These are phyloP conservation scores for Penicillium brasilianum DNA, from an alignment of 2,329 filamentous ascomycete genomes.

Conservation along the genomic window DNA sequence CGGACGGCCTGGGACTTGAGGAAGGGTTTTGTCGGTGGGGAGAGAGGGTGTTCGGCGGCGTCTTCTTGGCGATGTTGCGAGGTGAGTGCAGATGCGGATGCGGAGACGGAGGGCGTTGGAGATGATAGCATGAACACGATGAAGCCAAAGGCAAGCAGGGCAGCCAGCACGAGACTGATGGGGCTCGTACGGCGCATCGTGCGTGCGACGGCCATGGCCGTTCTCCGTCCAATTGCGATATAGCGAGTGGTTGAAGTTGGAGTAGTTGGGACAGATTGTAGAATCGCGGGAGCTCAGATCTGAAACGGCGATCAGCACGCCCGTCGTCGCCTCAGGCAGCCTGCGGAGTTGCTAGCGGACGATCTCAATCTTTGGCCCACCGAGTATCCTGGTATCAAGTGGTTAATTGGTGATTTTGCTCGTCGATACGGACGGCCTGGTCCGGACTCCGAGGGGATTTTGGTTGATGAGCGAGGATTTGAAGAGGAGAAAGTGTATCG, in stretches of 20 bases:
- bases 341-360: not conserved
- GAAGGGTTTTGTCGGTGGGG: conserved; percentile 75
- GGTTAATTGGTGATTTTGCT: not conserved
- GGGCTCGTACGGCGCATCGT: conserved; percentile 79
- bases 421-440: not conserved
- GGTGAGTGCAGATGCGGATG: conserved; percentile 51
- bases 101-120: conserved; percentile 53
- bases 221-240: conserved; percentile 15
- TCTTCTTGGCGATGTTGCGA: conserved; percentile 58
- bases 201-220: conserved; percentile 64
- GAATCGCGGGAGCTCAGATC: conserved; percentile 10
- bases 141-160: conserved; percentile 73
- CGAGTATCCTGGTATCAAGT: not conserved
- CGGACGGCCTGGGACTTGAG: conserved; percentile 63
- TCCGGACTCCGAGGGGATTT: not conserved
- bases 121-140: conserved; percentile 57
- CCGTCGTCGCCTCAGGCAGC: conserved; percentile 18
- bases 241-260: conserved; percentile 19
- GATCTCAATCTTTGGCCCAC: conserved; percentile 1
- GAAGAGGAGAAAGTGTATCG: not conserved
- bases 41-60: conserved; percentile 72
- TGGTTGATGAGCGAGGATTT: not conserved
- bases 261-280: conserved; percentile 12
- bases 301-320: conserved; percentile 18
- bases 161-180: conserved; percentile 73